Percentiles rank a stretch among this genome's conserved stretches.
Evolutionary conservation across 179 eudicot genomes (phyloP).

Genomic region (Heliamphora pulchella): DNA sequence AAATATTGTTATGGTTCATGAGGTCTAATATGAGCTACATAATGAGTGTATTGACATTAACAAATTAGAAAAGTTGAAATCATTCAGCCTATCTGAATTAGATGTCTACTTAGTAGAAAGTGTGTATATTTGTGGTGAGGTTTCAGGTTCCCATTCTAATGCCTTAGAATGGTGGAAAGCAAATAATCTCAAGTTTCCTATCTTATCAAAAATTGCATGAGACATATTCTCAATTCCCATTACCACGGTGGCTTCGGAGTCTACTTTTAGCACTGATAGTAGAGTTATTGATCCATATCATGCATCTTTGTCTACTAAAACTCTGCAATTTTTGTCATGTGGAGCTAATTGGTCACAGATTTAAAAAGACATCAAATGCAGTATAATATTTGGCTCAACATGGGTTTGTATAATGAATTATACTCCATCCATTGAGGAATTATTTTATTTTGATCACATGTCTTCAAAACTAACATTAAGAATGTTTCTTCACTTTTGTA

Average conservation of each 20-base stretch:
- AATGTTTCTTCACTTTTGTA: no score
- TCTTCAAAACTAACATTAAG: no score
- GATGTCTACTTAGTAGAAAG: slow-evolving; percentile 9
- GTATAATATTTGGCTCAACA: not conserved
- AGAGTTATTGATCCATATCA: slow-evolving; percentile 45
- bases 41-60: not conserved
- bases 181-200: slow-evolving; percentile 27
- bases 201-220: slow-evolving; percentile 42
- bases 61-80: not conserved
- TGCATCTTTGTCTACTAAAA: slow-evolving; percentile 36
- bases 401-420: not conserved
- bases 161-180: not conserved
- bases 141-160: slow-evolving; percentile 17
- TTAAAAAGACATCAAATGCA: slow-evolving; percentile 5
- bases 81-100: not conserved
- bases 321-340: slow-evolving; percentile 42
- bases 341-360: slow-evolving; percentile 33
- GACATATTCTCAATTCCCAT: slow-evolving; percentile 40
- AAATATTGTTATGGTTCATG: not conserved
- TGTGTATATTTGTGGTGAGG: not conserved
- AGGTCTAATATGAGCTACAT: not conserved
- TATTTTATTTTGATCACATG: not conserved
- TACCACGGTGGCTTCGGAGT: slow-evolving; percentile 30
- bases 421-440: not conserved
- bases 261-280: slow-evolving; percentile 34